Base-by-base conservation (phyloP, 495 filamentous ascomycete genomes). In the Tricharina praecox region DNA sequence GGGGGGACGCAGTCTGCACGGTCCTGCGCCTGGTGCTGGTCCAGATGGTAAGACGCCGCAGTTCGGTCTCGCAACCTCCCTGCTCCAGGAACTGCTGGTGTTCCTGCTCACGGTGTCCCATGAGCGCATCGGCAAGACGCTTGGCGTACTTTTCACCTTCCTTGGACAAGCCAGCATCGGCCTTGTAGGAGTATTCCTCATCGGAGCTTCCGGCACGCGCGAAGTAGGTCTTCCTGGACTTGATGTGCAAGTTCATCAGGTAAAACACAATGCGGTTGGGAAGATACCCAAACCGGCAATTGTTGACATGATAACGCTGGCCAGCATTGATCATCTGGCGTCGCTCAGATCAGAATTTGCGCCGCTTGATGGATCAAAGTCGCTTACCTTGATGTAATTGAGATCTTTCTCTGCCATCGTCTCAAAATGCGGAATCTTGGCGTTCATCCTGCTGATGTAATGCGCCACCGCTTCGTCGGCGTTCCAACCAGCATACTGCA, bases 241-340 rank as follows among this genome's bases (percentile, higher is more conserved):
- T 95, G 65, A 94, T 93, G 62, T 96, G 92, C 16, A 95, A 74
- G 60, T 99, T 99, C 50, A 94, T 79, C 32, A 99, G 72, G 62
- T 95, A 99, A 64, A 96, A 96, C 33, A 99, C 87, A 47, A 99
- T 96, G 34, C 90, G 74, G 60, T 96, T 82, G 15, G 85, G 88
- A 25, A 99, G 73, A 61, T 96, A 99, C 23, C 85, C 85, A 63
- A 96, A 96, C 56, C 77, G 82, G 59, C 86, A 81, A 53, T 95
- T 94, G 68, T 96, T 99, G 55, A 94, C 82, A 48, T 82, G 78
- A 47, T 96, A 74, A 38, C 78, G 68, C 62, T 92, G 78, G n/a
- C 92, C 92, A 5, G 92, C 92, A 58, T 99, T 96, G 54, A 93
- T 92, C 86, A 99, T 93, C 75, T 76, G 23, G n/a, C 16, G 25